Evolutionary conservation across 257 asterid species (phyloP).

Genomic region (Asclepias syriaca): DNA sequence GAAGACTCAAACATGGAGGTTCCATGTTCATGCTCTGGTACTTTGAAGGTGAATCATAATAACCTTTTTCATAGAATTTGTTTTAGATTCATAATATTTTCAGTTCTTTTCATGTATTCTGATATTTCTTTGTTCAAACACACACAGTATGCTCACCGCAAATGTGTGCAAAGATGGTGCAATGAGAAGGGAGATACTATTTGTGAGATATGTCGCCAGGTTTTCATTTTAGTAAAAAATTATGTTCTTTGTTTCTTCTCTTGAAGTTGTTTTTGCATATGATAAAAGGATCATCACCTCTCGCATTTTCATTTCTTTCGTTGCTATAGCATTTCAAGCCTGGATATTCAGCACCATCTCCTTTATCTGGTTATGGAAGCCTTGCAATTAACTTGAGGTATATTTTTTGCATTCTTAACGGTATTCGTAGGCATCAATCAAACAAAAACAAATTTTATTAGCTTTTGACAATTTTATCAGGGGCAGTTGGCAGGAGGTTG

Average conservation of each 20-base stretch:
- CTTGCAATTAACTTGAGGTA: conserved; percentile 68
- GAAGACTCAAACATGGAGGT: conserved; percentile 72
- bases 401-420: background rate
- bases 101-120: background rate
- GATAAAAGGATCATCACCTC: background rate
- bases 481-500: conserved; percentile 72
- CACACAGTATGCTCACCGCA: conserved; percentile 70
- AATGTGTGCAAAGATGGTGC: conserved; percentile 87
- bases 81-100: background rate
- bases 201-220: conserved; percentile 89
- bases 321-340: conserved; percentile 66
- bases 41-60: conserved; percentile 56
- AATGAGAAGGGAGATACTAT: conserved; percentile 78
- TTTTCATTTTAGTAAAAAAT: conserved; percentile 14
- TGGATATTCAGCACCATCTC: conserved; percentile 69
- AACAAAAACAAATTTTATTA: too few species aligned
- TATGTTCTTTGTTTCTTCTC: background rate
- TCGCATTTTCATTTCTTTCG: background rate
- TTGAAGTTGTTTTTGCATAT: background rate
- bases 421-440: background rate
- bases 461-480: conserved; percentile 30
- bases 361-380: conserved; percentile 49
- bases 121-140: background rate
- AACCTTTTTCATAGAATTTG: background rate
- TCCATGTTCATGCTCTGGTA: conserved; percentile 89